A percentile compares a stretch with the other conserved stretches of the same genome.
Conservation (phyloP, 202 grass and related monocot genomes). For the Bolboschoenoplectus hybrid region DNA sequence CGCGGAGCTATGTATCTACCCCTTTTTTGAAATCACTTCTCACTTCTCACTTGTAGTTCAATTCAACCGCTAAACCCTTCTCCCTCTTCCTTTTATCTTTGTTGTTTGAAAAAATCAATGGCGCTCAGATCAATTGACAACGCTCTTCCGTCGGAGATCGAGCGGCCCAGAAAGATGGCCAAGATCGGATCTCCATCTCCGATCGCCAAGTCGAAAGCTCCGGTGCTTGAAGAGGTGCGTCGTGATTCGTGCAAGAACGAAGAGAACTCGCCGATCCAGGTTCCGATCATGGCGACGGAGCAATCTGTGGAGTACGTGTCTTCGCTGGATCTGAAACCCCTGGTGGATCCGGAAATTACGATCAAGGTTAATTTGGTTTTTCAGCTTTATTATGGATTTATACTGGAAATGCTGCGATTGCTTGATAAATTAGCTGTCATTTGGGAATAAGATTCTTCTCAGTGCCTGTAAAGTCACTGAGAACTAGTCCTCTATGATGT, state of each 20-base stretch:
- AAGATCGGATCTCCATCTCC: slow-evolving; percentile 53
- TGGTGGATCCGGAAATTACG: slow-evolving; percentile 55
- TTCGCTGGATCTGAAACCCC: slow-evolving; percentile 58
- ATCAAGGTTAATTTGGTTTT: slow-evolving; percentile 37
- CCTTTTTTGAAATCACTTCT: neutral
- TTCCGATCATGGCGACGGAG: slow-evolving; percentile 40
- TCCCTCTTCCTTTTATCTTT: neutral
- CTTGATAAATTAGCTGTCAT: neutral
- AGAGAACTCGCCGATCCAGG: slow-evolving; percentile 51
- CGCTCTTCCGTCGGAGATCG: slow-evolving; percentile 55
- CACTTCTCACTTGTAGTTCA: neutral
- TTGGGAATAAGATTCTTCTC: neutral
- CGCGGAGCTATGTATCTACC: neutral
- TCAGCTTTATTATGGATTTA: neutral
- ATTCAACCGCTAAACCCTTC: neutral
- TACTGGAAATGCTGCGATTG: neutral
- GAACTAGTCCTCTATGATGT: neutral
- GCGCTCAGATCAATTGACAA: slow-evolving; percentile 89
- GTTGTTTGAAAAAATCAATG: slow-evolving; percentile 49
- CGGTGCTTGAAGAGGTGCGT: slow-evolving; percentile 24
- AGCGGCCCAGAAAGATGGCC: slow-evolving; percentile 74
- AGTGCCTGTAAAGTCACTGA: neutral
- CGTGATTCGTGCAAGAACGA: slow-evolving; percentile 46
- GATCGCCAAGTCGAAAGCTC: neutral
- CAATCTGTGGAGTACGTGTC: slow-evolving; percentile 73